Evolutionary conservation across 2,329 filamentous ascomycete species (phyloP).

Genomic region (Chlorencoelia australis): DNA sequence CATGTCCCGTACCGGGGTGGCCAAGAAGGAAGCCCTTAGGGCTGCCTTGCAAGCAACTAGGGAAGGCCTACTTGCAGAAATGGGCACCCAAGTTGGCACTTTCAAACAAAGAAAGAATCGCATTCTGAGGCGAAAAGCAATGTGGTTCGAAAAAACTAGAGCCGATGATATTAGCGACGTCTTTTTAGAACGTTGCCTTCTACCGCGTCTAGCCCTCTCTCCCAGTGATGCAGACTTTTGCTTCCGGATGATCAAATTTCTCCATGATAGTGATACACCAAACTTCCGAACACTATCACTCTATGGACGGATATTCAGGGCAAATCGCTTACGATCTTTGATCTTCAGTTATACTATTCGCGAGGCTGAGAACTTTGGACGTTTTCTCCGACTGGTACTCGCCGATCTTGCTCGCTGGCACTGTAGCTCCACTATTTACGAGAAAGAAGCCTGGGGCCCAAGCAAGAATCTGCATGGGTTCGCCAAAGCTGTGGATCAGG

Average conservation of each 20-base stretch:
- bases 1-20: conserved; percentile 53
- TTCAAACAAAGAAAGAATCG: conserved; percentile 58
- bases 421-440: conserved; percentile 62
- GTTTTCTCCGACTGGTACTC: conserved; percentile 75
- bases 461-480: conserved; percentile 67
- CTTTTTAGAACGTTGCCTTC: conserved; percentile 79
- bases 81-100: conserved; percentile 56
- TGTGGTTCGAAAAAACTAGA: conserved; percentile 66
- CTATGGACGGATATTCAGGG: conserved; percentile 73
- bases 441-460: conserved; percentile 67
- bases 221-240: conserved; percentile 81
- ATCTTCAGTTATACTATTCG: conserved; percentile 85
- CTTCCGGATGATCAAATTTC: conserved; percentile 75
- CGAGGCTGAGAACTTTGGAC: conserved; percentile 87
- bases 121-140: conserved; percentile 63
- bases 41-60: conserved; percentile 59
- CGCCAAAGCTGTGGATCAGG: conserved; percentile 58
- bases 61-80: conserved; percentile 62
- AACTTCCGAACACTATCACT: conserved; percentile 81
- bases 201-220: conserved; percentile 80
- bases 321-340: conserved; percentile 68
- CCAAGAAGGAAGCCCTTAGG: conserved; percentile 60
- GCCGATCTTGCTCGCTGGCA: conserved; percentile 81
- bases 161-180: conserved; percentile 60
- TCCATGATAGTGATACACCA: conserved; percentile 75